Evolutionary conservation across 768 basidiomycete genomes (phyloP).

Genomic region (Rhodotorula toruloides): DNA sequence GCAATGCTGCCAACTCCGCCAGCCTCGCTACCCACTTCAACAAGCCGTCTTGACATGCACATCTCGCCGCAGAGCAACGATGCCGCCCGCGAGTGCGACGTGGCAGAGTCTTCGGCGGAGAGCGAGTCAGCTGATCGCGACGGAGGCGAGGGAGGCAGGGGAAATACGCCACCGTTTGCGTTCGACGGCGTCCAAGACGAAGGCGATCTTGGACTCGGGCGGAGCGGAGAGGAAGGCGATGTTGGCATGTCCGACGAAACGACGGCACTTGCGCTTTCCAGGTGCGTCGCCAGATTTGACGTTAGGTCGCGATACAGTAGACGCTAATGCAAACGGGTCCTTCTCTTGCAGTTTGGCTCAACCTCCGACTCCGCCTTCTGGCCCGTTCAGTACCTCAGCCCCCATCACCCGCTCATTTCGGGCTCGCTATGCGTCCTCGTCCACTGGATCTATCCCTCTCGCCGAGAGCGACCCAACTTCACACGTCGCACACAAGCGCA

Average conservation of each 20-base stretch:
- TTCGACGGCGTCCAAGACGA: not conserved
- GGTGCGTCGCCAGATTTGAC: too few species aligned
- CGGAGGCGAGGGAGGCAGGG: not conserved
- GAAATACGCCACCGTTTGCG: not conserved
- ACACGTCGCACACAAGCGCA: not conserved
- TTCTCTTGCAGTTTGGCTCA: too few species aligned
- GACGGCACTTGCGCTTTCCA: not conserved
- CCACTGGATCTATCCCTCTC: not conserved
- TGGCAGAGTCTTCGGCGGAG: not conserved
- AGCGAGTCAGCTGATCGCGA: not conserved
- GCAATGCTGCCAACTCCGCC: not conserved
- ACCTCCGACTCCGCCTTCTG: not conserved
- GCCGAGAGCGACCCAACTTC: not conserved
- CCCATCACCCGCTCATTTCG: conserved; percentile 3
- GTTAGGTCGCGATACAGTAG: too few species aligned
- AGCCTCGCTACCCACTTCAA: not conserved
- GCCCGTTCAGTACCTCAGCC: not conserved
- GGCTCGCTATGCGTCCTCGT: not conserved
- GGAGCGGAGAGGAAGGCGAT: too few species aligned
- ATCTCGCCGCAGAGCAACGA: too few species aligned
- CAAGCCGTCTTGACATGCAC: too few species aligned
- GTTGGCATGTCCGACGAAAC: not conserved
- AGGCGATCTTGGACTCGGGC: too few species aligned
- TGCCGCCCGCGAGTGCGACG: not conserved
- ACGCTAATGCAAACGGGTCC: too few species aligned